These are phyloP conservation scores for Myrica gale DNA, from an alignment of 306 rosid species.

Conservation along the genomic window DNA sequence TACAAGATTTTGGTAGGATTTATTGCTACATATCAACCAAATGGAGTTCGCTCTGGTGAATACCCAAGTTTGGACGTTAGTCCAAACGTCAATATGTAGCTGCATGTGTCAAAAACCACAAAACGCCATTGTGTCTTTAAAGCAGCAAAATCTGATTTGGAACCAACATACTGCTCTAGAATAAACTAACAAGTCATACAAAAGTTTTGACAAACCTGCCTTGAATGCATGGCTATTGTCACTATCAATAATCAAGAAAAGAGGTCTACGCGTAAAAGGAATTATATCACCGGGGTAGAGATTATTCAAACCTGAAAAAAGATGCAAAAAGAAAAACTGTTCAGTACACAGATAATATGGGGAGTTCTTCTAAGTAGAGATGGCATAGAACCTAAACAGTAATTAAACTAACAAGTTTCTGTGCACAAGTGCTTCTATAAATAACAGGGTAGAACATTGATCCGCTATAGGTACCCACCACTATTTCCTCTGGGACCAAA, in stretches of 20 bases:
- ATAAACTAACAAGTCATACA: constrained; percentile 39
- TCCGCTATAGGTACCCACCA: constrained; percentile 49
- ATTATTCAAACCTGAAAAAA: constrained; percentile 69
- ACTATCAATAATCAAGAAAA: constrained; percentile 91
- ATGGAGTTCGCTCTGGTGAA: not conserved
- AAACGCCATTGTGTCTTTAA: constrained; percentile 10
- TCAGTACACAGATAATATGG: constrained; percentile 17
- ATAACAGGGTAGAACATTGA: constrained; percentile 23
- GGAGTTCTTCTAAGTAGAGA: constrained; percentile 16
- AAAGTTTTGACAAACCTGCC: constrained; percentile 99
- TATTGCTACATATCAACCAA: constrained; percentile 13
- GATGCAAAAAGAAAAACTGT: constrained; percentile 26
- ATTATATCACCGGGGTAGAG: constrained; percentile 92
- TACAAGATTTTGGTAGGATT: not conserved
- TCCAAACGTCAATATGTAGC: not conserved
- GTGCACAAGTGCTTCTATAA: constrained; percentile 15
- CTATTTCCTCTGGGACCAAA: constrained; percentile 87
- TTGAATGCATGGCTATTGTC: constrained; percentile 99
- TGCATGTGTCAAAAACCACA: constrained; percentile 19
- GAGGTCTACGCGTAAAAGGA: constrained; percentile 94
- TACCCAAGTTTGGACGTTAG: not conserved
- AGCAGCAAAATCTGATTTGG: constrained; percentile 24
- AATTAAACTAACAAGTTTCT: not conserved
- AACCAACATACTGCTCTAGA: constrained; percentile 21
- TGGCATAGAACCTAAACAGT: constrained; percentile 9